Evolutionary conservation across 257 asterid genomes (phyloP), one percentile per base, ranked within the genome.

Genomic region (Lantana camara): DNA sequence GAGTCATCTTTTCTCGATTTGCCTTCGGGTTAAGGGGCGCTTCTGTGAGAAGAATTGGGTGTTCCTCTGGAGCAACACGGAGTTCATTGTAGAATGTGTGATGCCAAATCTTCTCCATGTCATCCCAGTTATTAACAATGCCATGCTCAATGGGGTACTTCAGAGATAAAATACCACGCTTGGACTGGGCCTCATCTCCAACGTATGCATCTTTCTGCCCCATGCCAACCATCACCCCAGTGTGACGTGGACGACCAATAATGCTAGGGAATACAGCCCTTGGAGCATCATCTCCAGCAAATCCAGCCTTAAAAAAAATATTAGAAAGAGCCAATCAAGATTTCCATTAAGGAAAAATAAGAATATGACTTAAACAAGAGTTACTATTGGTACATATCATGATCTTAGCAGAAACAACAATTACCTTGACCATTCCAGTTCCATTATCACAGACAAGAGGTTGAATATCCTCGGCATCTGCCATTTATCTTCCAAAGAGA

Each of bases 161-260:
- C 19, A 76, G 66, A 30, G 73, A 40, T n/a, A 76, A 66, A 57
- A 76, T 76, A 72, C 81, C 81, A 30, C 78, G 62, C 74, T 72
- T 76, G 29, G 81, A 76, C 60, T 72, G 75, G 42, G 81, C 81
- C 64, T 71, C 78, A 24, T 71, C 78, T 47, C 81, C 81, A 62
- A 76, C 78, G 44, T 72, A 76, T 50, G 81, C 81, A 63, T 76
- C 78, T 48, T 76, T 76, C 66, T 76, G 77, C 49, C 78, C 81
- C 81, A 77, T 77, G 63, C 83, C 82, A 38, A 77, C 82, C 79
- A 73, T 77, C 72, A 77, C 79, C 51, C 82, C 82, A 1, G 82
- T 77, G 79, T 73, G 83, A 46, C 79, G 80, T 5, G 83, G 83
- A 27, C 83, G 80, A 13, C 83, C 83, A n/a, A 78, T 72, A 45